These are phyloP conservation scores for Effrenium voratum DNA, from an alignment of 73 alveolate genomes.

Conservation along the genomic window DNA sequence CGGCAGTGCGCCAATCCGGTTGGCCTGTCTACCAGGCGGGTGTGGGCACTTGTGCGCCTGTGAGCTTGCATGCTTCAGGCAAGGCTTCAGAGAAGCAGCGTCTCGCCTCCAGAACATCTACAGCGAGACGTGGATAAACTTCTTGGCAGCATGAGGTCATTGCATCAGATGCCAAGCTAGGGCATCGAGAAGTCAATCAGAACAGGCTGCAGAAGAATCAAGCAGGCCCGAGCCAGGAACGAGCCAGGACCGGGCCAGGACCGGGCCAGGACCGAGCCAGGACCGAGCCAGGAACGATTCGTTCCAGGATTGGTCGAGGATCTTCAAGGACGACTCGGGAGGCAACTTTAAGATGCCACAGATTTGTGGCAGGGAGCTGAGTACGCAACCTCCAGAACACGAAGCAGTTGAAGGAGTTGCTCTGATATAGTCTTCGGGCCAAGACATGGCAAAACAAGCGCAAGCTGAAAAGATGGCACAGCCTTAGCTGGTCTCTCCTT, in stretches of 20 bases:
- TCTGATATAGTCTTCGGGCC: no score
- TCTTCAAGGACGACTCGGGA: no score
- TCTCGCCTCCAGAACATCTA: background rate
- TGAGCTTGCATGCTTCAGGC: background rate
- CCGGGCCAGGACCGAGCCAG: no score
- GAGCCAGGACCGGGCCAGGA: background rate
- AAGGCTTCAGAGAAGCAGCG: background rate
- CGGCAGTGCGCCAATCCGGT: slow-evolving; percentile 18
- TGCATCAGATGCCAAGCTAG: background rate
- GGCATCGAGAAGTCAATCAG: background rate
- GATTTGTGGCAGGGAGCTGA: no score
- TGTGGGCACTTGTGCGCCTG: background rate
- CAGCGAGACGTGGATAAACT: slow-evolving; percentile 30
- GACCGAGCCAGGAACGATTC: no score
- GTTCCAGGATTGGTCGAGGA: no score
- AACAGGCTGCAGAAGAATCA: background rate
- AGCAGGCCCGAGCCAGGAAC: background rate
- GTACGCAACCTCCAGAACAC: no score
- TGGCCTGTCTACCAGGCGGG: slow-evolving; percentile 21
- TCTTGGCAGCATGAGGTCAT: background rate
- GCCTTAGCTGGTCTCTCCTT: no score
- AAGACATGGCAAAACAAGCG: no score
- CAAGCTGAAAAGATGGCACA: no score
- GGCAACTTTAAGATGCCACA: no score
- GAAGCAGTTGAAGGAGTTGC: no score